Evolutionary conservation across 192 early-diverging fungal species (phyloP).

Genomic region (Radiomyces spectabilis): DNA sequence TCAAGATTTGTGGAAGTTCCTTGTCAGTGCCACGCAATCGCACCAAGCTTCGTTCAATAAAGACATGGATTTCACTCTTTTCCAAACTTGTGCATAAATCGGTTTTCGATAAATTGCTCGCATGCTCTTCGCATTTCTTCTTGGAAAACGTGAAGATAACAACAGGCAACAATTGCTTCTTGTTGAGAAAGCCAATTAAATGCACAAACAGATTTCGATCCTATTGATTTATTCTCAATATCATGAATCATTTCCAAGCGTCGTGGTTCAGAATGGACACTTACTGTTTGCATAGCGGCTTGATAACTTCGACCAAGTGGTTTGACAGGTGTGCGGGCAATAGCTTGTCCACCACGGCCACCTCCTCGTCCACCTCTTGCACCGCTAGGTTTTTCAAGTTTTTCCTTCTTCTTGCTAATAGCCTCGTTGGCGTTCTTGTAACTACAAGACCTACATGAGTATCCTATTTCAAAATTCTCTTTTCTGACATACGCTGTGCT

Average conservation of each 20-base stretch:
- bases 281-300: conserved; percentile 27
- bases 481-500: conserved; percentile 7
- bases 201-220: conserved; percentile 81
- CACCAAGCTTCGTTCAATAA: conserved; percentile 75
- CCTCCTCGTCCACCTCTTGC: conserved; percentile 42
- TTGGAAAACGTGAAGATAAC: conserved; percentile 96
- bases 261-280: neutral
- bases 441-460: conserved; percentile 11
- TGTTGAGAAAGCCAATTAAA: conserved; percentile 67
- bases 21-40: conserved; percentile 80
- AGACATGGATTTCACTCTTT: conserved; percentile 82
- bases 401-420: conserved; percentile 53
- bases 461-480: neutral
- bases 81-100: conserved; percentile 74
- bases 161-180: conserved; percentile 72
- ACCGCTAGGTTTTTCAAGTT: conserved; percentile 31
- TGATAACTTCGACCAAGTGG: conserved; percentile 27
- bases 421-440: conserved; percentile 74
- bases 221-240: too few relatives aligned
- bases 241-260: neutral
- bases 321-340: conserved; percentile 13
- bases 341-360: conserved; percentile 37
- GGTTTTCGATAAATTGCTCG: conserved; percentile 61
- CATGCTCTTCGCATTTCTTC: conserved; percentile 91
- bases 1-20: conserved; percentile 81